Base-by-base conservation (phyloP, 768 basidiomycete species). In the Paxillus involutus region DNA sequence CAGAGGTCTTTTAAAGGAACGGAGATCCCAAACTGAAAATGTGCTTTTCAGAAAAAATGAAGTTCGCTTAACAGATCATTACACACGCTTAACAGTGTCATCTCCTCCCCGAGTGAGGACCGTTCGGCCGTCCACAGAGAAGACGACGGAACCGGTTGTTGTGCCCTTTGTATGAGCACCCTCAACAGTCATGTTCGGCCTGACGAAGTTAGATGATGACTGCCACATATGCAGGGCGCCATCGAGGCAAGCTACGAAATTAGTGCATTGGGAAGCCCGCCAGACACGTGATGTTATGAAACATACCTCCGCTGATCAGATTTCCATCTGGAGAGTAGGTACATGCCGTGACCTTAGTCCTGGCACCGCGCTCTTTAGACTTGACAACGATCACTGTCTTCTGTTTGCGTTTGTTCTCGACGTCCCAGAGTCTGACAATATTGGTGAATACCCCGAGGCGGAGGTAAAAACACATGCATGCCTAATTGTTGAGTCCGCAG, bases 341-440 rank as follows among this genome's bases (percentile, higher is more conserved):
- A 66, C 94, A 96, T 10, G 86, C 68, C 3, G 88, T 89, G 6
- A 99, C 87, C 69, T 94, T 94, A 6, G 97, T 98, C 59, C 95
- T 82, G 14, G 92, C 88, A 32, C 97, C 97, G 53, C 95, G 79
- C 60, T 98, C 94, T 67, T 95, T 98, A 9, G 91, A 94, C 74
- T 95, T 96, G 63, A 96, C 93, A 14, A 98, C 94, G 62, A 99
- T 96, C 41, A 97, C 94, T 0, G 86, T 81, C 75, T 94, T 98
- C 65, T 97, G 94, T 72, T 98, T 97, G 47, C 92, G 84, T 69
- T 86, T 91, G 64, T 94, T 86, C 67, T 93, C 89, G 33, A 86
- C 82, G 62, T 98, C 90, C 97, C 97, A 99, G 71, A 99, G 89
- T 55, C 94, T 95, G 55, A 17, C 39, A 51, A 29, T 19, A 4